Percentiles rank a stretch among this genome's conserved stretches.
phyloP scores from a whole-genome alignment of 2,329 filamentous ascomycete species.

The Fusarium redolens region DNA sequence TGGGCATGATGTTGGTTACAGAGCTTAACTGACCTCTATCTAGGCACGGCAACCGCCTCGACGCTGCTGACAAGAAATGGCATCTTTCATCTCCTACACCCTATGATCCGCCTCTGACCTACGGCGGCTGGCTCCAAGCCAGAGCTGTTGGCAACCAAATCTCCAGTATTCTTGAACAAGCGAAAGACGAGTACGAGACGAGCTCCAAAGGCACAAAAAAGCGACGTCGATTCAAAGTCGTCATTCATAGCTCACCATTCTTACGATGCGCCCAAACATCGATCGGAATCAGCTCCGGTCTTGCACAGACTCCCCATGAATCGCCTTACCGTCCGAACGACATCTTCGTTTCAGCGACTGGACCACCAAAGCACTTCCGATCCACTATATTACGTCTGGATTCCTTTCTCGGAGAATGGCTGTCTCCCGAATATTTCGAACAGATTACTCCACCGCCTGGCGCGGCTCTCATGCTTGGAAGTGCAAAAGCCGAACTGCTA shows the following conservation, averaged over 20 bases:
- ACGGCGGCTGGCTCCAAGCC: conserved; percentile 91
- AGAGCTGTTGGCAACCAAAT: conserved; percentile 86
- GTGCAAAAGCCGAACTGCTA: conserved; percentile 88
- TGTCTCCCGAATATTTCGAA: conserved; percentile 93
- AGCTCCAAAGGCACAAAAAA: conserved; percentile 45
- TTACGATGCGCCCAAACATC: conserved; percentile 93
- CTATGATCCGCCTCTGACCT: conserved; percentile 95
- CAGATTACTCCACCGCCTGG: conserved; percentile 89
- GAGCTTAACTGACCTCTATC: conserved; percentile 20
- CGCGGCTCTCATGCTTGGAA: conserved; percentile 86
- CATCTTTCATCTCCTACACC: conserved; percentile 91
- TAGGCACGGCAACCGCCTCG: conserved; percentile 91
- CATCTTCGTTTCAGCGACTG: conserved; percentile 50
- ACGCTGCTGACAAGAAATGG: conserved; percentile 95
- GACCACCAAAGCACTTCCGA: conserved; percentile 53
- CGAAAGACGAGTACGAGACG: conserved; percentile 58
- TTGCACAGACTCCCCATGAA: conserved; percentile 67
- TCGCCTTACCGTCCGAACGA: conserved; percentile 50
- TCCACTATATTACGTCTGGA: conserved; percentile 82
- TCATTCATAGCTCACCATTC: conserved; percentile 95
- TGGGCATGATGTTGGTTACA: not conserved
- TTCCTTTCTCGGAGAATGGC: conserved; percentile 94
- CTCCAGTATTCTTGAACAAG: conserved; percentile 73
- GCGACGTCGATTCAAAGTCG: conserved; percentile 76
- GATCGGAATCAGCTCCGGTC: conserved; percentile 85